Conservation (phyloP, 148 eudicot species). For the Persicaria maculosa region DNA sequence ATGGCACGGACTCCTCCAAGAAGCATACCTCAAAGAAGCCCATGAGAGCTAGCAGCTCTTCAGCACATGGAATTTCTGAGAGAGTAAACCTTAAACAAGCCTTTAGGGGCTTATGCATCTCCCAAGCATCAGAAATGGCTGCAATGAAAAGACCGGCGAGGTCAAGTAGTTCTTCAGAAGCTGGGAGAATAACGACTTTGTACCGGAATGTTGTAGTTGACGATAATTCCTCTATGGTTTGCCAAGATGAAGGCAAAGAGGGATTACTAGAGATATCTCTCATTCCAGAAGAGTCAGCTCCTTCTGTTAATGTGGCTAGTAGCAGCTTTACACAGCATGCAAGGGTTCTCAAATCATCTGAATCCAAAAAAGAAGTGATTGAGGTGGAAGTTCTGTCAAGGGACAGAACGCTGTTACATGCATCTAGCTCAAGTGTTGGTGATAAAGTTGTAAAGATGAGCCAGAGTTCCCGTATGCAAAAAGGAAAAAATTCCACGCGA, state of each 20-base stretch:
- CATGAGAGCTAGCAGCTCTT: conserved; percentile 33
- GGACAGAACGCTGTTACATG: conserved; percentile 1
- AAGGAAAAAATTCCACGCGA: background rate
- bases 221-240: conserved; percentile 31
- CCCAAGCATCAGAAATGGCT: conserved; percentile 98
- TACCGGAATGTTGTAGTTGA: conserved; percentile 58
- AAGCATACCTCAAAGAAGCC: conserved; percentile 65
- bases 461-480: background rate
- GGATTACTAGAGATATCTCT: conserved; percentile 44
- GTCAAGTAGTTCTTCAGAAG: conserved; percentile 60
- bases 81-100: conserved; percentile 89
- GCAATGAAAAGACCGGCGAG: conserved; percentile 61
- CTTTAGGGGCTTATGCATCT: conserved; percentile 83
- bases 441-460: background rate
- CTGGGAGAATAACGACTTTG: conserved; percentile 48
- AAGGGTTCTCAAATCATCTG: conserved; percentile 7
- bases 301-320: background rate
- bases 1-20: conserved; percentile 23
- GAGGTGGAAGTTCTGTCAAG: conserved; percentile 3
- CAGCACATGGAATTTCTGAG: conserved; percentile 77
- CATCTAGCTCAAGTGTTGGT: background rate
- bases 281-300: conserved; percentile 30
- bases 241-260: conserved; percentile 24
- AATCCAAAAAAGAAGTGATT: background rate
- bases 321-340: background rate